Evolutionary conservation across 2,329 filamentous ascomycete species (phyloP).

Genomic region (Cytospora piceicola): DNA sequence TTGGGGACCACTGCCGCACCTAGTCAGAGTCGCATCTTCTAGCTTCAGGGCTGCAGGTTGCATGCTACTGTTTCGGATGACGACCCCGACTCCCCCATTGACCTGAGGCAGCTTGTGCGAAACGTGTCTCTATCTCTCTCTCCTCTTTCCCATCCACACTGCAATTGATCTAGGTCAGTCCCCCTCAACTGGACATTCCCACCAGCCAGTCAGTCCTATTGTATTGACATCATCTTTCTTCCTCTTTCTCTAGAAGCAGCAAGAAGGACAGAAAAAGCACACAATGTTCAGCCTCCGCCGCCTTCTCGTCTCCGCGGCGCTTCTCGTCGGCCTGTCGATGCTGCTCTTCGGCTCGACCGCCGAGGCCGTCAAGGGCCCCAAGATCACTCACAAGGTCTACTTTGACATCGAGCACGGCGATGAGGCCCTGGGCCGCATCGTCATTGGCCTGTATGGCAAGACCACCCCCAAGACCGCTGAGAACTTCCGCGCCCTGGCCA

Average conservation of each 20-base stretch:
- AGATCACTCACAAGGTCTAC: slow-evolving; percentile 95
- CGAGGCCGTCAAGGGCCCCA: slow-evolving; percentile 81
- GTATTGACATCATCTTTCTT: slow-evolving; percentile 7
- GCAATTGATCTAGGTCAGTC: slow-evolving; percentile 13
- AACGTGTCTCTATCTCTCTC: slow-evolving; percentile 28
- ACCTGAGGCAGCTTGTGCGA: slow-evolving; percentile 6
- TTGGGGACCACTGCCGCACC: slow-evolving; percentile 4
- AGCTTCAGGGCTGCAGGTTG: slow-evolving; percentile 28
- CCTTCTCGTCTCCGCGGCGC: slow-evolving; percentile 70
- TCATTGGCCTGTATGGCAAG: slow-evolving; percentile 85
- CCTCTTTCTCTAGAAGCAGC: slow-evolving; percentile 12
- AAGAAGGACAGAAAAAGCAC: slow-evolving; percentile 28
- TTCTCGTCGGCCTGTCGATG: slow-evolving; percentile 76
- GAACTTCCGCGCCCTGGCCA: slow-evolving; percentile 80
- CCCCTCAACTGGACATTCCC: slow-evolving; percentile 23
- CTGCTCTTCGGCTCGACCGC: slow-evolving; percentile 76
- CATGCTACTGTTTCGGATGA: slow-evolving; percentile 16
- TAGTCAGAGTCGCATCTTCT: slow-evolving; percentile 20
- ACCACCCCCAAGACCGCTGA: slow-evolving; percentile 76
- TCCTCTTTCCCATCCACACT: slow-evolving; percentile 24
- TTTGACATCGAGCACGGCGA: slow-evolving; percentile 83
- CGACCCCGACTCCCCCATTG: slow-evolving; percentile 5
- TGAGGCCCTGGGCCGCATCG: slow-evolving; percentile 72
- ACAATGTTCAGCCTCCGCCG: slow-evolving; percentile 77
- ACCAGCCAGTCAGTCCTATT: slow-evolving; percentile 4